Percentiles rank a stretch among this genome's conserved stretches.
These are phyloP conservation scores for Gloeostereum incarnatum DNA, from an alignment of 768 basidiomycete genomes.

Conservation along the genomic window DNA sequence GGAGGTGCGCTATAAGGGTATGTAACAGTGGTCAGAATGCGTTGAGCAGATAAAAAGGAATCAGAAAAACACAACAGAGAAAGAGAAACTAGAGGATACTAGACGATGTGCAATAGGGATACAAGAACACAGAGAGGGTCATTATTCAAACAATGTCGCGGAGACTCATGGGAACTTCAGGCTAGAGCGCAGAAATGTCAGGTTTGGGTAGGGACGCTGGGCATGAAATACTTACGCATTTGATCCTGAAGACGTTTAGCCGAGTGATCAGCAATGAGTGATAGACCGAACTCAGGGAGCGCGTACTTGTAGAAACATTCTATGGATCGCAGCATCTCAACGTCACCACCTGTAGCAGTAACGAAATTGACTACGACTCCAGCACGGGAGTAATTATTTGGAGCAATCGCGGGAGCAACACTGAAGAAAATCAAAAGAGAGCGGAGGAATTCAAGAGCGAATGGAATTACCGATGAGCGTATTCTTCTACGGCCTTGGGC, in stretches of 20 bases:
- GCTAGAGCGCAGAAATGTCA: constrained; percentile 36
- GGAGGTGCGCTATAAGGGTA: constrained; percentile 59
- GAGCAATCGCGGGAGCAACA: constrained; percentile 82
- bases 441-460: constrained; percentile 2
- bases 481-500: constrained; percentile 94
- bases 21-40: constrained; percentile 56
- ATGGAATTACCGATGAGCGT: constrained; percentile 73
- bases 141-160: constrained; percentile 75
- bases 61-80: constrained; percentile 29
- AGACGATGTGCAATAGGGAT: constrained; percentile 77
- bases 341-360: constrained; percentile 94
- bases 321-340: constrained; percentile 96
- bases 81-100: constrained; percentile 28
- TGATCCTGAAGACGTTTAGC: constrained; percentile 42
- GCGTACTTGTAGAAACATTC: constrained; percentile 96
- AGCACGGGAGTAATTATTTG: constrained; percentile 68
- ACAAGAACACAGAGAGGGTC: constrained; percentile 49
- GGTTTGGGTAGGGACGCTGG: constrained; percentile 12
- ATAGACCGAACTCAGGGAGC: constrained; percentile 8
- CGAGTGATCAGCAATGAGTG: constrained; percentile 10
- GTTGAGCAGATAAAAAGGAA: too few relatives aligned
- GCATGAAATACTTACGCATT: constrained; percentile 59
- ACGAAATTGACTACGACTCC: constrained; percentile 96
- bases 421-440: constrained; percentile 25
- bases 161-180: constrained; percentile 86